Evolutionary conservation across 306 rosid genomes (phyloP).

Genomic region (Senna tora): DNA sequence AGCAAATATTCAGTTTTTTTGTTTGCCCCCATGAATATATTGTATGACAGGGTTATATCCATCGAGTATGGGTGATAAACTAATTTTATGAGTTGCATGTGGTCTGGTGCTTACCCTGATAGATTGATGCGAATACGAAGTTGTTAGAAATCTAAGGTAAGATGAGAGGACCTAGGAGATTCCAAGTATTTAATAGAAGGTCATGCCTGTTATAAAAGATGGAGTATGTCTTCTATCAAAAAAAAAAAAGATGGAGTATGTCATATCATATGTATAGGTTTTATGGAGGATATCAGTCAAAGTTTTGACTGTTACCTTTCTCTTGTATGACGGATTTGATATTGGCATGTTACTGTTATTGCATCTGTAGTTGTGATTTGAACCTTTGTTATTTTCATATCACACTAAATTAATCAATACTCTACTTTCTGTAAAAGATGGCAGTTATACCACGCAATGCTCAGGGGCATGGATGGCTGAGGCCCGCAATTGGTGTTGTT

Average conservation of each 20-base stretch:
- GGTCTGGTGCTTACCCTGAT: conserved; percentile 30
- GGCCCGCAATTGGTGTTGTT: conserved; percentile 95
- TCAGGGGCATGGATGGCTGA: conserved; percentile 99
- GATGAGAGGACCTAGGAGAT: not conserved
- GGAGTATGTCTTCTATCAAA: conserved; percentile 4
- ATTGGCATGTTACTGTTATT: conserved; percentile 19
- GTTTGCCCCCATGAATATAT: conserved; percentile 13
- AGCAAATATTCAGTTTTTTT: conserved; percentile 29
- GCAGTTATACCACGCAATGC: conserved; percentile 90
- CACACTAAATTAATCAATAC: conserved; percentile 28
- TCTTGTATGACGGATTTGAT: conserved; percentile 26
- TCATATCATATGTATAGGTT: conserved; percentile 18
- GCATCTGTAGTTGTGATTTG: conserved; percentile 29
- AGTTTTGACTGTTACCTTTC: conserved; percentile 25
- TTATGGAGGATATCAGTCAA: not conserved
- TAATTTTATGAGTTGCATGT: conserved; percentile 19
- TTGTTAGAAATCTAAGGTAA: conserved; percentile 17
- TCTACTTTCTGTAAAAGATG: conserved; percentile 61
- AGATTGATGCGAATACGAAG: conserved; percentile 24
- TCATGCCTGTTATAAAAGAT: conserved; percentile 29
- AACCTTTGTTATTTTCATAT: conserved; percentile 30
- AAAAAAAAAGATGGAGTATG: conserved; percentile 17
- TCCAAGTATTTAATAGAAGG: conserved; percentile 9
- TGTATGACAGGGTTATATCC: conserved; percentile 12
- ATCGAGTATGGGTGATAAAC: not conserved